phyloP scores from a whole-genome alignment of 2,329 filamentous ascomycete genomes.

The Penicillium hesseltinei region DNA sequence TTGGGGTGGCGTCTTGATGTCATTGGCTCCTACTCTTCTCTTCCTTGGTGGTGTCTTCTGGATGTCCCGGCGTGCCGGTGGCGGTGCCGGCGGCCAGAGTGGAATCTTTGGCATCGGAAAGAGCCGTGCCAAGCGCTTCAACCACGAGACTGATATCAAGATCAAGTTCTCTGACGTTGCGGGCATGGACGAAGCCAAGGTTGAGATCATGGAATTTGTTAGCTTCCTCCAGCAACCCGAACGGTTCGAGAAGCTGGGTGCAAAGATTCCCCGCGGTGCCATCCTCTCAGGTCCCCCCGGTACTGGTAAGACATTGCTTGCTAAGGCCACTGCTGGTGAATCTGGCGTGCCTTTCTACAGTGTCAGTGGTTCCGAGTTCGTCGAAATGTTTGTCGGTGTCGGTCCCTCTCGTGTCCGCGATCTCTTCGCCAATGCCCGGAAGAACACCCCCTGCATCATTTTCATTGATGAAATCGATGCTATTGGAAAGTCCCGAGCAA shows the following conservation, averaged over 20 bases:
- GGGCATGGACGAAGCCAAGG: constrained; percentile 96
- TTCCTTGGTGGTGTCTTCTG: constrained; percentile 81
- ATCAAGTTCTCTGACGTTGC: constrained; percentile 97
- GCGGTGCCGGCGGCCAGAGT: constrained; percentile 62
- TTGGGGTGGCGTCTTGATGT: constrained; percentile 68
- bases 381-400: constrained; percentile 99
- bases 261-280: constrained; percentile 95
- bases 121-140: constrained; percentile 95
- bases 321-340: constrained; percentile 96
- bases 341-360: constrained; percentile 97
- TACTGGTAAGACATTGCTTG: constrained; percentile 95
- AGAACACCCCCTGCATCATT: constrained; percentile 97
- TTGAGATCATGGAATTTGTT: constrained; percentile 99
- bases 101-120: constrained; percentile 95
- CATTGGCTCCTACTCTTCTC: constrained; percentile 83
- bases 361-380: constrained; percentile 97
- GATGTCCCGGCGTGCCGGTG: constrained; percentile 71
- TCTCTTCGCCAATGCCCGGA: constrained; percentile 88
- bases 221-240: constrained; percentile 93
- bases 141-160: constrained; percentile 93
- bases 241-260: constrained; percentile 87
- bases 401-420: constrained; percentile 94
- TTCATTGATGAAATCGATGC: constrained; percentile 99
- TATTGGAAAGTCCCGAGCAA: constrained; percentile 85
- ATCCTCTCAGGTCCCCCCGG: constrained; percentile 96